These are phyloP conservation scores for Cutaneotrichosporon curvatum DNA, from an alignment of 1,284 basidiomycete species.

Conservation along the genomic window DNA sequence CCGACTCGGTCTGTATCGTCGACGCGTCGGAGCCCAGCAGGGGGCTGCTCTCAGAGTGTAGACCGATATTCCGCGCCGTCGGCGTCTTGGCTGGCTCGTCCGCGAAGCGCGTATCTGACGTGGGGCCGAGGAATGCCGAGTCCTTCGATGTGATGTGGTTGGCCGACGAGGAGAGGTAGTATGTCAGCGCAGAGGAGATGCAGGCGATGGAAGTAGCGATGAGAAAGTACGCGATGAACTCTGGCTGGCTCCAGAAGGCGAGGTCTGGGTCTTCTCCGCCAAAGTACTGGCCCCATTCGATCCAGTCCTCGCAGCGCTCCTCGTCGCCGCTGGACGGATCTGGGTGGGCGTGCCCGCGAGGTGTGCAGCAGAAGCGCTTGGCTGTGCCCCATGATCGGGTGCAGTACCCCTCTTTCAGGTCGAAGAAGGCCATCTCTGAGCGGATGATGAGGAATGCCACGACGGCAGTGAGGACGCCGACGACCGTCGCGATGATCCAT, in stretches of 20 bases:
- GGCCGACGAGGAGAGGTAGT: slow-evolving; percentile 78
- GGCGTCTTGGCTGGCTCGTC: neutral
- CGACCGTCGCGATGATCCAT: slow-evolving; percentile 82
- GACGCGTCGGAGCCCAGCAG: slow-evolving; percentile 9
- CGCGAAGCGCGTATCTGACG: slow-evolving; percentile 5
- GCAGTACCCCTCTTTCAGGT: slow-evolving; percentile 89
- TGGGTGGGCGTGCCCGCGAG: slow-evolving; percentile 29
- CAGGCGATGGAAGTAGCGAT: slow-evolving; percentile 72
- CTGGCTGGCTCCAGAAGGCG: slow-evolving; percentile 38
- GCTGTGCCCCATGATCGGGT: slow-evolving; percentile 62
- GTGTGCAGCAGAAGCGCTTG: slow-evolving; percentile 70
- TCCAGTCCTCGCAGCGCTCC: slow-evolving; percentile 63
- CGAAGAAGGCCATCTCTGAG: slow-evolving; percentile 85
- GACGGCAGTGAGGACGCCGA: slow-evolving; percentile 63
- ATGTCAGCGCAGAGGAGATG: slow-evolving; percentile 68
- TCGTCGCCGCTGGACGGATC: slow-evolving; percentile 27
- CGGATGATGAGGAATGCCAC: slow-evolving; percentile 82
- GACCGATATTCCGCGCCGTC: neutral
- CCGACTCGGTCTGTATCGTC: no score
- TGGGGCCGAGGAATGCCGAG: slow-evolving; percentile 59
- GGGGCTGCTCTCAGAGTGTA: slow-evolving; percentile 22
- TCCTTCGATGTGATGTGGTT: slow-evolving; percentile 83
- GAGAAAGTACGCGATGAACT: slow-evolving; percentile 65
- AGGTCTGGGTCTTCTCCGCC: slow-evolving; percentile 12
- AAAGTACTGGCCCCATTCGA: slow-evolving; percentile 58